Conservation (phyloP, 2,329 filamentous ascomycete species). For the Colletotrichum endophyticum region DNA sequence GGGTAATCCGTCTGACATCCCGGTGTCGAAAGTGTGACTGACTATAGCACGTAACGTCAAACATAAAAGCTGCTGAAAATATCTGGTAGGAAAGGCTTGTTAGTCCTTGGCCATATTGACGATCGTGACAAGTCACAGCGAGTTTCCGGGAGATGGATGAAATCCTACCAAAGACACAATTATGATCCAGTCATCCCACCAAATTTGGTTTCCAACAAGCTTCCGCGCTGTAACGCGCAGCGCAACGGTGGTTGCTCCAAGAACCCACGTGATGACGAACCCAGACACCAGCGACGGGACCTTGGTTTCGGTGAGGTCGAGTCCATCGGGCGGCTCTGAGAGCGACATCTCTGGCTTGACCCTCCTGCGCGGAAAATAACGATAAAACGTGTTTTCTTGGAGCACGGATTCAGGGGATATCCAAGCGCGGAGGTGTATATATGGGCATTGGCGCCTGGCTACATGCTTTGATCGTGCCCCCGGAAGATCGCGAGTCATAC, state of each 20-base stretch:
- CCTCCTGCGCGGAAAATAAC: not conserved
- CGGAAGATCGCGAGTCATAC: not conserved
- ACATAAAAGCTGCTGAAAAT: constrained; percentile 18
- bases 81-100: not conserved
- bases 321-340: not conserved
- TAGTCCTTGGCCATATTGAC: not conserved
- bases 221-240: constrained; percentile 24
- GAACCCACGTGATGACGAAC: constrained; percentile 17
- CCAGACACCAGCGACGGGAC: constrained; percentile 20
- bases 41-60: constrained; percentile 22
- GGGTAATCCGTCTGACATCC: accelerated
- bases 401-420: not conserved
- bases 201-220: constrained; percentile 21
- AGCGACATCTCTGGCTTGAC: not conserved
- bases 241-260: constrained; percentile 20
- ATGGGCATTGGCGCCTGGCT: not conserved
- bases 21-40: not conserved
- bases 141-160: not conserved
- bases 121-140: not conserved
- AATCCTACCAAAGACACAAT: constrained; percentile 24
- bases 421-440: not conserved
- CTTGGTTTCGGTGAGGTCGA: constrained; percentile 24
- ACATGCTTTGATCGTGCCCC: not conserved
- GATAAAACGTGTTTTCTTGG: not conserved
- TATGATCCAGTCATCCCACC: constrained; percentile 30